Evolutionary conservation across 2,329 filamentous ascomycete species (phyloP).

Genomic region (Talaromyces atroroseus): DNA sequence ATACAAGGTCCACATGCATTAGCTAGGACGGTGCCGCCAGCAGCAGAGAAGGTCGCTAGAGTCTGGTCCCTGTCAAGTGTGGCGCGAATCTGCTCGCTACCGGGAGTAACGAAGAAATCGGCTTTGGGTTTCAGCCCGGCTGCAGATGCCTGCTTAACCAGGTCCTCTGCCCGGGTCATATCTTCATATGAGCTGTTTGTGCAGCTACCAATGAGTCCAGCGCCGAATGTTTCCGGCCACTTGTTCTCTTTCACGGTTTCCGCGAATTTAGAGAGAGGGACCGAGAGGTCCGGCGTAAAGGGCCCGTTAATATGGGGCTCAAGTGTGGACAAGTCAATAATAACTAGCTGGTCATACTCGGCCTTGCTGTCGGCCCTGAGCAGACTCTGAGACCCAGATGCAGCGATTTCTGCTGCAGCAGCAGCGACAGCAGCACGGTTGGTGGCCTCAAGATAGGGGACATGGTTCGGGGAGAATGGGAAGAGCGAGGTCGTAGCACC

Average conservation of each 20-base stretch:
- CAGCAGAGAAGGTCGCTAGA: constrained; percentile 75
- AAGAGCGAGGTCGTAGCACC: constrained; percentile 95
- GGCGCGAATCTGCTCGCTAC: constrained; percentile 92
- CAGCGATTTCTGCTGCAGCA: constrained; percentile 59
- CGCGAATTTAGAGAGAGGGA: constrained; percentile 84
- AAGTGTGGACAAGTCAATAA: constrained; percentile 80
- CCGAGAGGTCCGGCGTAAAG: constrained; percentile 92
- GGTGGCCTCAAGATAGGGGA: constrained; percentile 81
- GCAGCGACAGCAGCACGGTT: constrained; percentile 66
- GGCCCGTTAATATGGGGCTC: constrained; percentile 97
- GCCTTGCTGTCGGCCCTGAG: constrained; percentile 74
- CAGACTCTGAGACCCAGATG: constrained; percentile 55
- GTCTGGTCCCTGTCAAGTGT: constrained; percentile 87
- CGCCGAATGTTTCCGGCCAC: constrained; percentile 88
- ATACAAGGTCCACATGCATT: constrained; percentile 95
- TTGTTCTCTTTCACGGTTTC: constrained; percentile 73
- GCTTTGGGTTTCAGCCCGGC: constrained; percentile 87
- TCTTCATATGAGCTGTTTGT: constrained; percentile 99
- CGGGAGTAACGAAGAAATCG: constrained; percentile 93
- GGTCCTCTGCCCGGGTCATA: constrained; percentile 90
- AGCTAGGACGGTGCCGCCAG: constrained; percentile 82
- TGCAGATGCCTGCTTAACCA: constrained; percentile 82
- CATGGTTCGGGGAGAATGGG: constrained; percentile 79
- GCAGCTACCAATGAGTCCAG: constrained; percentile 93
- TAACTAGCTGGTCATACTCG: constrained; percentile 84